Evolutionary conservation across 768 basidiomycete genomes (phyloP).

Genomic region (Boletus barrowsii): DNA sequence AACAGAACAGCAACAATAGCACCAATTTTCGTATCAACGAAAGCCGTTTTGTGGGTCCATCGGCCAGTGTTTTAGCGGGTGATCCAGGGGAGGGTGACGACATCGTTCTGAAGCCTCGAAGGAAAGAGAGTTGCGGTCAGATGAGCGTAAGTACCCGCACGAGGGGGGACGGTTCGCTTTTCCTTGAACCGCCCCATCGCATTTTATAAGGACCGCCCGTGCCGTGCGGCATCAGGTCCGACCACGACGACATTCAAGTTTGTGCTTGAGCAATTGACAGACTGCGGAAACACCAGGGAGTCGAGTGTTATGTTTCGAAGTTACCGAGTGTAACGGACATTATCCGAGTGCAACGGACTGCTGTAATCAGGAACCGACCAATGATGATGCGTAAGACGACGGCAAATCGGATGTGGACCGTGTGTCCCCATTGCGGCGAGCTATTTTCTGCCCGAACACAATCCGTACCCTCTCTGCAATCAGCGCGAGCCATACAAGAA

Average conservation of each 20-base stretch:
- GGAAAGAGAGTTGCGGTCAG: background rate
- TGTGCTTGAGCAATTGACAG: background rate
- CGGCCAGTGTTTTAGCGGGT: background rate
- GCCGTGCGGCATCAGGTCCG: too few relatives aligned
- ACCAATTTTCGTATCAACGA: conserved; percentile 26
- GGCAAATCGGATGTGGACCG: too few relatives aligned
- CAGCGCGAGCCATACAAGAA: too few relatives aligned
- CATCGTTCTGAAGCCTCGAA: conserved; percentile 6
- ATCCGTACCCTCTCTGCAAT: too few relatives aligned
- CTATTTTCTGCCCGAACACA: background rate
- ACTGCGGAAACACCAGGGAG: too few relatives aligned
- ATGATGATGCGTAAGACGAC: background rate
- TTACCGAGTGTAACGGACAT: background rate
- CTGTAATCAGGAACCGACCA: background rate
- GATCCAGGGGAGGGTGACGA: background rate
- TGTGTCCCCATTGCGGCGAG: background rate
- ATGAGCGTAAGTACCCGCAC: background rate
- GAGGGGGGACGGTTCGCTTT: background rate
- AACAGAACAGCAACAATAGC: conserved; percentile 38
- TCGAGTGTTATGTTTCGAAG: background rate
- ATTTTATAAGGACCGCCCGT: too few relatives aligned
- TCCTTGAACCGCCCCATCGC: background rate
- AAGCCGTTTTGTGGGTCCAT: conserved; percentile 8
- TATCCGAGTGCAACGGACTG: background rate
- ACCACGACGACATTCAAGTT: background rate